phyloP scores from a whole-genome alignment of 331 rosid genomes.

The Quercus phellos region DNA sequence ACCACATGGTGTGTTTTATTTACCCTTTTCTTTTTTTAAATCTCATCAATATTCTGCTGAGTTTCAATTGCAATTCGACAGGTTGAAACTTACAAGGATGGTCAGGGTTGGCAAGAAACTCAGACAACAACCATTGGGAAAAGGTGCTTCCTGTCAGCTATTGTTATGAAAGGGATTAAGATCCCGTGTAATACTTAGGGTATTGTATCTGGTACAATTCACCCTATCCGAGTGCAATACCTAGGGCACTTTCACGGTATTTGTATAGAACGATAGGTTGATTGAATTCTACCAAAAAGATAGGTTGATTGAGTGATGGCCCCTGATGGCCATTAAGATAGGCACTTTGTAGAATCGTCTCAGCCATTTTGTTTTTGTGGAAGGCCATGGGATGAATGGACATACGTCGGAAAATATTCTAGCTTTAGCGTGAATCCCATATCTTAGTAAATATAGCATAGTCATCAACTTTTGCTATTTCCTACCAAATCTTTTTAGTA shows the following conservation, averaged over 20 bases:
- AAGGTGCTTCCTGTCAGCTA: conserved; percentile 65
- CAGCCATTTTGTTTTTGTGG: not conserved
- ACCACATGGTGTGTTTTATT: no score
- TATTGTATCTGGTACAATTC: no score
- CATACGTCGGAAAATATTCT: not conserved
- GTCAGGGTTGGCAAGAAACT: conserved; percentile 59
- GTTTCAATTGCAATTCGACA: conserved; percentile 11
- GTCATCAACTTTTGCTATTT: not conserved
- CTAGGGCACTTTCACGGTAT: not conserved
- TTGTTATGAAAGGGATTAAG: conserved; percentile 5
- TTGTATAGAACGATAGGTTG: not conserved
- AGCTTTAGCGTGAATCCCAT: no score
- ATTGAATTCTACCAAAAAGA: not conserved
- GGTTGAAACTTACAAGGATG: conserved; percentile 75
- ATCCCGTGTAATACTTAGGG: no score
- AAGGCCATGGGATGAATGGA: not conserved
- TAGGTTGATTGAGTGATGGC: not conserved
- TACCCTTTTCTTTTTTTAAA: not conserved
- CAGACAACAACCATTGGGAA: conserved; percentile 20
- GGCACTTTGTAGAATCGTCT: not conserved
- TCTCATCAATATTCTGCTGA: not conserved
- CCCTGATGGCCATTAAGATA: no score
- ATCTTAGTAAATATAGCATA: no score
- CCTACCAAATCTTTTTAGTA: not conserved
- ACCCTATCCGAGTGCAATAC: no score